These are phyloP conservation scores for Waltergamsia citrina DNA, from an alignment of 2,329 filamentous ascomycete species.

Conservation along the genomic window DNA sequence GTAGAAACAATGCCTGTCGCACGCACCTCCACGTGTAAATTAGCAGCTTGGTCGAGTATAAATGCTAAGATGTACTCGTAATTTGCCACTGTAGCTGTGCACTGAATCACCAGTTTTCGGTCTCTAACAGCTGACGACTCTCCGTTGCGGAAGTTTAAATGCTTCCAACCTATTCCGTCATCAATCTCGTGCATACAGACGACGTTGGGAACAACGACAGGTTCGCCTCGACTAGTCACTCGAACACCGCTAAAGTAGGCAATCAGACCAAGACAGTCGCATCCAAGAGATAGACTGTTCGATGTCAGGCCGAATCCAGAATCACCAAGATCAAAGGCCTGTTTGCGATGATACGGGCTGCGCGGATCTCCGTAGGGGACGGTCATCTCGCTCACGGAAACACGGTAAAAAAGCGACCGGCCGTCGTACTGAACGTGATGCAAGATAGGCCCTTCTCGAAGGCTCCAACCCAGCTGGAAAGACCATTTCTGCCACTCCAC, in stretches of 20 bases:
- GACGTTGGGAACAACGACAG: constrained; percentile 34
- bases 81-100: constrained; percentile 53
- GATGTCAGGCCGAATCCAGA: too few relatives aligned
- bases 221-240: constrained; percentile 41
- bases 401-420: too few relatives aligned
- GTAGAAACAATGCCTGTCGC: constrained; percentile 32
- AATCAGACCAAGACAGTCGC: too few relatives aligned
- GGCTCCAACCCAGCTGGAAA: too few relatives aligned
- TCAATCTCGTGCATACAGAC: constrained; percentile 23
- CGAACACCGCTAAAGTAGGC: constrained; percentile 52
- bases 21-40: constrained; percentile 18
- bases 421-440: too few relatives aligned
- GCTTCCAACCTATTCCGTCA: constrained; percentile 51
- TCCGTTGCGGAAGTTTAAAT: constrained; percentile 48
- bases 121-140: constrained; percentile 44
- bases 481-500: too few relatives aligned
- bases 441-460: too few relatives aligned
- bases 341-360: too few relatives aligned
- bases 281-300: too few relatives aligned
- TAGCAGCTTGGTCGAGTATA: constrained; percentile 43
- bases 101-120: constrained; percentile 49
- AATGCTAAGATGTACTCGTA: constrained; percentile 44
- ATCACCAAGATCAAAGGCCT: too few relatives aligned
- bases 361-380: too few relatives aligned
- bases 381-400: too few relatives aligned